phyloP scores from a whole-genome alignment of 1,139 yeast genomes.

The Zhuliangozyma parablackwelliae region DNA sequence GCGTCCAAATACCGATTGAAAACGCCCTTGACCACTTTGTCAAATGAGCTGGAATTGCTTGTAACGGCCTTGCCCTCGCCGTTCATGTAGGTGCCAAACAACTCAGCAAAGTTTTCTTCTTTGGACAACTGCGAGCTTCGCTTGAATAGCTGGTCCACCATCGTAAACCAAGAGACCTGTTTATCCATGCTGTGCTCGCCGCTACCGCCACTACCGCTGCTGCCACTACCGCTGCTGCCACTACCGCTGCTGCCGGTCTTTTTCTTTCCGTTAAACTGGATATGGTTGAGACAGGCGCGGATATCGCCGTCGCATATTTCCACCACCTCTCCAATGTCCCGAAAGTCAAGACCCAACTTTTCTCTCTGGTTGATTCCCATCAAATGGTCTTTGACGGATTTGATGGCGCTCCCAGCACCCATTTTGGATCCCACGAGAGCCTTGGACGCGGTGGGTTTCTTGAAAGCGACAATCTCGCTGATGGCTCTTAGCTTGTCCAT shows the following conservation, averaged over 20 bases:
- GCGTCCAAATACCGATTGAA: constrained; percentile 57
- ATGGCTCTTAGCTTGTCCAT: constrained; percentile 69
- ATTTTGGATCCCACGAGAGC: constrained; percentile 29
- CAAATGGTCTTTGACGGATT: constrained; percentile 38
- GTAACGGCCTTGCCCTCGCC: constrained; percentile 40
- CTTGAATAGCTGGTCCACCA: constrained; percentile 52
- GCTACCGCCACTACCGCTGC: constrained; percentile 7
- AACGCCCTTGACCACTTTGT: constrained; percentile 68
- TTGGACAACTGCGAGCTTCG: constrained; percentile 45
- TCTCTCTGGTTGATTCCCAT: constrained; percentile 31
- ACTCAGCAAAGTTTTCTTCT: constrained; percentile 41
- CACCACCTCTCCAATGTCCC: constrained; percentile 49
- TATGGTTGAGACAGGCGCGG: constrained; percentile 76
- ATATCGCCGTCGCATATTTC: constrained; percentile 78
- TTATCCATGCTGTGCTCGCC: constrained; percentile 30
- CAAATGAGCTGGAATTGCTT: constrained; percentile 46
- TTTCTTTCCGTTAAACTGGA: constrained; percentile 59
- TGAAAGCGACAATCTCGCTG: constrained; percentile 68
- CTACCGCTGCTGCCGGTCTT: constrained; percentile 12
- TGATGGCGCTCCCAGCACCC: constrained; percentile 34
- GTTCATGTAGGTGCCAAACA: constrained; percentile 31
- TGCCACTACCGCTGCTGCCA: neutral
- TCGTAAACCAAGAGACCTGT: constrained; percentile 56
- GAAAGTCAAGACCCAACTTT: constrained; percentile 28
- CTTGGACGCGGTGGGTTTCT: constrained; percentile 49